Conservation (phyloP, 2,329 filamentous ascomycete species). For the Neofusicoccum parvum region DNA sequence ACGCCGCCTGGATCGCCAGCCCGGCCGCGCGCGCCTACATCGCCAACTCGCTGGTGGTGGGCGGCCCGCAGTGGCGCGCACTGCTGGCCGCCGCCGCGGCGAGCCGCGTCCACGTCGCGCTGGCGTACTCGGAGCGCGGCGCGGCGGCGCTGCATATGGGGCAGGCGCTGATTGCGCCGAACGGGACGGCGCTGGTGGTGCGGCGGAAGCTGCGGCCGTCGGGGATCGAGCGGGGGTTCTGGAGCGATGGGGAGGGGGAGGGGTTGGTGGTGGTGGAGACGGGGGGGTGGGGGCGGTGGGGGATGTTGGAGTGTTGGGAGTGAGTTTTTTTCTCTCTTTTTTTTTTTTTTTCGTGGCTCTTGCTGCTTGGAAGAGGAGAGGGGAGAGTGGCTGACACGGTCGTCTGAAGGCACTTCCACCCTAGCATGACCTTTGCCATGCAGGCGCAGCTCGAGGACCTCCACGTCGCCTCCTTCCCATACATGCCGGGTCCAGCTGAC, state of each 20-base stretch:
- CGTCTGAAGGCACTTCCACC: neutral
- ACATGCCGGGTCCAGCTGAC: neutral
- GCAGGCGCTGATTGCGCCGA: slow-evolving; percentile 37
- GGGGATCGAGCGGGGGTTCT: slow-evolving; percentile 37
- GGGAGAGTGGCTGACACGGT: too few species aligned
- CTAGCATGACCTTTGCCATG: neutral
- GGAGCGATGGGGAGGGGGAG: slow-evolving; percentile 38
- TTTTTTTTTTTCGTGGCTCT: too few species aligned
- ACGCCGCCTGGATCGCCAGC: slow-evolving; percentile 2
- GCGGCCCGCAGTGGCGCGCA: slow-evolving; percentile 40
- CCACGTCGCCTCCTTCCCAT: neutral
- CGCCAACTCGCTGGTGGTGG: slow-evolving; percentile 25
- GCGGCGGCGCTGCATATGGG: slow-evolving; percentile 37
- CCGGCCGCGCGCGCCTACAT: neutral
- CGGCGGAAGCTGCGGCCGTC: slow-evolving; percentile 42
- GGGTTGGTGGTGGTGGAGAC: slow-evolving; percentile 25
- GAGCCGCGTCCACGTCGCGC: slow-evolving; percentile 34
- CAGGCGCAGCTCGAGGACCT: neutral
- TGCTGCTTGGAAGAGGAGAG: neutral
- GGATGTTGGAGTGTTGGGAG: slow-evolving; percentile 38
- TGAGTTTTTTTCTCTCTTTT: neutral
- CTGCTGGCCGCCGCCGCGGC: slow-evolving; percentile 35
- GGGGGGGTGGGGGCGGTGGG: slow-evolving; percentile 35
- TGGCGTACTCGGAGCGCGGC: slow-evolving; percentile 34
- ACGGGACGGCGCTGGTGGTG: slow-evolving; percentile 36